A percentile compares a stretch with the other conserved stretches of the same genome.
Conservation (phyloP, 495 filamentous ascomycete species). For the Hapsidospora chrysogenum region DNA sequence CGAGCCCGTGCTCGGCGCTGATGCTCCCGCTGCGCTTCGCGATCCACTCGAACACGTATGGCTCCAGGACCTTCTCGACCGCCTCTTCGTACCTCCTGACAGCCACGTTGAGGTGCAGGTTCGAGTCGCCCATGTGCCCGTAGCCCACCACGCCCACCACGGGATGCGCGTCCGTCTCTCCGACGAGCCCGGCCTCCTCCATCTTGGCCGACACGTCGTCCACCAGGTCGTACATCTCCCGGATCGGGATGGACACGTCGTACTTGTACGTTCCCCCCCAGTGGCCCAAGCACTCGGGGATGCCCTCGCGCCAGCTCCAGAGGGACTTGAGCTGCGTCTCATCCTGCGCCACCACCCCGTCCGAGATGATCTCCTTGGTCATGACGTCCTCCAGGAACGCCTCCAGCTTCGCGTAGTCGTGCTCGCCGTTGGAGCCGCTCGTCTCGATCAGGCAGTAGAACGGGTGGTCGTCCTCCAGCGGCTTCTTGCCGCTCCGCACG, state of each 20-base stretch:
- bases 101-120: slow-evolving; percentile 81
- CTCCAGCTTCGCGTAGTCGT: slow-evolving; percentile 77
- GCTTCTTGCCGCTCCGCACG: slow-evolving; percentile 59
- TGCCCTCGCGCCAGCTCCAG: slow-evolving; percentile 88
- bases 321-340: slow-evolving; percentile 74
- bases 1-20: slow-evolving; percentile 89
- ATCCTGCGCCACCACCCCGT: slow-evolving; percentile 81
- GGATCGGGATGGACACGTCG: slow-evolving; percentile 82
- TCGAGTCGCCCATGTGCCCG: slow-evolving; percentile 94
- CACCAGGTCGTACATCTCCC: slow-evolving; percentile 77
- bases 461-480: slow-evolving; percentile 65
- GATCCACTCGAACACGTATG: slow-evolving; percentile 97
- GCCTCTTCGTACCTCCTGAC: slow-evolving; percentile 68
- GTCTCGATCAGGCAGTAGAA: slow-evolving; percentile 97
- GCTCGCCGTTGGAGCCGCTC: slow-evolving; percentile 81
- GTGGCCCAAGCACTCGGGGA: slow-evolving; percentile 74
- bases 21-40: slow-evolving; percentile 72
- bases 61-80: slow-evolving; percentile 81
- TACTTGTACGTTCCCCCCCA: slow-evolving; percentile 97
- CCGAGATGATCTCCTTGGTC: slow-evolving; percentile 63
- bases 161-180: slow-evolving; percentile 59
- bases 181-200: slow-evolving; percentile 54
- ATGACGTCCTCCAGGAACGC: slow-evolving; percentile 81
- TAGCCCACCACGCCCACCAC: slow-evolving; percentile 87
- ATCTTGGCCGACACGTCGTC: slow-evolving; percentile 63